Evolutionary conservation across 148 eudicot species (phyloP).

Genomic region (Silene uniflora): DNA sequence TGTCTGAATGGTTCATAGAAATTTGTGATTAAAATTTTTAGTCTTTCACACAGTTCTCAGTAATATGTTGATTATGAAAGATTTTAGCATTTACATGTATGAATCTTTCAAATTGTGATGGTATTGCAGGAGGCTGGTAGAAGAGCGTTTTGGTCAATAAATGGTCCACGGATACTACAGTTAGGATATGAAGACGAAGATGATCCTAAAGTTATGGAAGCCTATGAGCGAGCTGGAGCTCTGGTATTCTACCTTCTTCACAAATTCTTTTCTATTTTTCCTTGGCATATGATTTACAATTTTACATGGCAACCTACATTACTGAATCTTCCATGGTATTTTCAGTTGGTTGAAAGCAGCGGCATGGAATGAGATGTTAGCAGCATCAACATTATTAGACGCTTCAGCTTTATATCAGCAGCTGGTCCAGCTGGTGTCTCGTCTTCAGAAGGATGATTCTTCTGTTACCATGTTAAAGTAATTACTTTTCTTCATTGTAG

Average conservation of each 20-base stretch:
- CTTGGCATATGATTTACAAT: neutral
- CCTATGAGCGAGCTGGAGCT: conserved; percentile 86
- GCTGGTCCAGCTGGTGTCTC: neutral
- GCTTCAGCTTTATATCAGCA: no score
- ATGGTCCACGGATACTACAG: conserved; percentile 90
- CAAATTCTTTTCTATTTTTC: neutral
- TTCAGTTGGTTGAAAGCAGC: conserved; percentile 63
- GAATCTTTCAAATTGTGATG: neutral
- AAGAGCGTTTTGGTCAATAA: conserved; percentile 93
- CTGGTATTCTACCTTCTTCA: conserved; percentile 45
- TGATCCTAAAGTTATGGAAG: conserved; percentile 90
- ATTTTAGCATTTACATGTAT: neutral
- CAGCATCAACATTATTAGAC: conserved; percentile 1
- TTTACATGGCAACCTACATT: neutral
- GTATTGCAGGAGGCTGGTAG: conserved; percentile 75
- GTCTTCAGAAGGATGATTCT: neutral
- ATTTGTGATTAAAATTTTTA: neutral
- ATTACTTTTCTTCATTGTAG: neutral
- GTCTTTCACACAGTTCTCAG: no score
- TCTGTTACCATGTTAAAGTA: neutral
- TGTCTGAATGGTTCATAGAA: neutral
- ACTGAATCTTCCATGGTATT: conserved; percentile 23
- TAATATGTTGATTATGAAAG: no score
- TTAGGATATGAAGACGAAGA: conserved; percentile 90
- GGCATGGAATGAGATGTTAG: conserved; percentile 29